Conservation (phyloP, 495 filamentous ascomycete genomes). For the Penicillium robsamsonii region DNA sequence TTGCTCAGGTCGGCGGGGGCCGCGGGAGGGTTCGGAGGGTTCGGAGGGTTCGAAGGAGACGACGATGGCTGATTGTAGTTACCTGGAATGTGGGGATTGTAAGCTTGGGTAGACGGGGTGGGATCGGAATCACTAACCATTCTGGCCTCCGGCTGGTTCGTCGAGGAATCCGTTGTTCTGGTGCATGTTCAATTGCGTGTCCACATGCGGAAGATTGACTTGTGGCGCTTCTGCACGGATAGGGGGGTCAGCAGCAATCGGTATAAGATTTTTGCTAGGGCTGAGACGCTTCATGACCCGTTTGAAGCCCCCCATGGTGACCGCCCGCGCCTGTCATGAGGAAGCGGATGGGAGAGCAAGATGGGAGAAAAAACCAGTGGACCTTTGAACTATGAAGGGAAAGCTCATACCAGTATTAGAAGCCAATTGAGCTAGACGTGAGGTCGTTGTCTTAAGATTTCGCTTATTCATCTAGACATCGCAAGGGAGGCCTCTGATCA, state of each 20-base stretch:
- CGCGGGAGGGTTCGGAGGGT: slow-evolving; percentile 18
- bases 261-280: slow-evolving; percentile 1
- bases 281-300: slow-evolving; percentile 15
- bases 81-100: slow-evolving; percentile 25
- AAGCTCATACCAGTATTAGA: slow-evolving; percentile 12
- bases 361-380: not conserved
- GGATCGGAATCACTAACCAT: slow-evolving; percentile 16
- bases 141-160: slow-evolving; percentile 18
- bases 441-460: slow-evolving; percentile 3
- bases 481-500: slow-evolving; percentile 3
- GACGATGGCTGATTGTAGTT: slow-evolving; percentile 10
- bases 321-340: slow-evolving; percentile 1
- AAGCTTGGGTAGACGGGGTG: slow-evolving; percentile 1
- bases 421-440: not conserved
- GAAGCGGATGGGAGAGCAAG: not conserved
- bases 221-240: slow-evolving; percentile 31
- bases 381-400: not conserved
- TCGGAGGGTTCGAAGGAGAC: slow-evolving; percentile 8
- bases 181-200: slow-evolving; percentile 48
- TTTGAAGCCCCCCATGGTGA: slow-evolving; percentile 16
- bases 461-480: slow-evolving; percentile 14
- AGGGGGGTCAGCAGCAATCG: slow-evolving; percentile 28
- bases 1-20: slow-evolving; percentile 26
- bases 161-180: slow-evolving; percentile 41
- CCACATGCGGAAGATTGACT: slow-evolving; percentile 45